Percentiles rank a stretch among this genome's conserved stretches.
phyloP scores from a whole-genome alignment of 2,329 filamentous ascomycete species.

The Aureobasidium vineae region DNA sequence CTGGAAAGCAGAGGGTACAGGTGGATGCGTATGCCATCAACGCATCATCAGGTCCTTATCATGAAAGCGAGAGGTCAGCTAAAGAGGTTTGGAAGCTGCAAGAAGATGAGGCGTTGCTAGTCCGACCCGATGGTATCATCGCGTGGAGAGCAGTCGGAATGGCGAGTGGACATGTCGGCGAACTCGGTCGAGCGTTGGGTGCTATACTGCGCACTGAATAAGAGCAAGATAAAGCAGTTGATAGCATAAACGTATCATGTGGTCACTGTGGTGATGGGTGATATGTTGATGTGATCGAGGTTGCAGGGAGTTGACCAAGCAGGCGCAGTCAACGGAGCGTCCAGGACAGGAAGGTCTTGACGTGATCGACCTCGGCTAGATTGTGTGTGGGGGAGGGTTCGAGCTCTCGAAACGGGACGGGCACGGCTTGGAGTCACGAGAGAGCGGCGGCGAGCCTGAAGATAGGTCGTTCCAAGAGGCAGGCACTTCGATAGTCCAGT shows the following conservation, averaged over 20 bases:
- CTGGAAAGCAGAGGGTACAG: background rate
- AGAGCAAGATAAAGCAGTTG: background rate
- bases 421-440: conserved; percentile 17
- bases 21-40: conserved; percentile 8
- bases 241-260: background rate
- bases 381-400: background rate
- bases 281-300: background rate
- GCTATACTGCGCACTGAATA: background rate
- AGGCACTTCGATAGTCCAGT: background rate
- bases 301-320: background rate
- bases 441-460: conserved; percentile 1
- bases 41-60: background rate
- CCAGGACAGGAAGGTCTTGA: conserved; percentile 18
- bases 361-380: background rate
- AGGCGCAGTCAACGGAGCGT: background rate
- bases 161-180: background rate
- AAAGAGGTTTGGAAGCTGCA: background rate
- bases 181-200: background rate
- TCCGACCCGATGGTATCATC: conserved; percentile 1
- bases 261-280: no score
- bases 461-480: background rate
- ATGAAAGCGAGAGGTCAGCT: background rate
- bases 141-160: background rate
- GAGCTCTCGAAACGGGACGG: background rate
- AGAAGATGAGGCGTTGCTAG: background rate